Evolutionary conservation across 2,329 filamentous ascomycete species (phyloP).

Genomic region (Cercospora nicotianae): DNA sequence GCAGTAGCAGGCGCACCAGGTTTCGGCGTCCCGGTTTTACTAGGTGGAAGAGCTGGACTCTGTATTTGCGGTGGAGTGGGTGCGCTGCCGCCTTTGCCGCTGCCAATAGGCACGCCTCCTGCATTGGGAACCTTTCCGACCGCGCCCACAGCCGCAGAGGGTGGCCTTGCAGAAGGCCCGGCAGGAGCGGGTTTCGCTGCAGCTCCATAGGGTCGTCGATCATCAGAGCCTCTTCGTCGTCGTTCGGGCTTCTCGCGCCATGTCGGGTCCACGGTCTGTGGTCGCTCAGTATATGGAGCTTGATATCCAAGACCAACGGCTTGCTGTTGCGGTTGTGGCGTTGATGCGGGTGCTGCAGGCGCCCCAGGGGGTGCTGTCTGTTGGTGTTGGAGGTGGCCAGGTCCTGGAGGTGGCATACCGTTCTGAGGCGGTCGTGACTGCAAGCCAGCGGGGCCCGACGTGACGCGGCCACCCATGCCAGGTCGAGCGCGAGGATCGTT

Average conservation of each 20-base stretch:
- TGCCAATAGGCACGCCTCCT: not conserved
- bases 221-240: slow-evolving; percentile 21
- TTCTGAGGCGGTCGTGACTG: slow-evolving; percentile 13
- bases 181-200: not conserved
- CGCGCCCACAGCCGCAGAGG: not conserved
- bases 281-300: slow-evolving; percentile 47
- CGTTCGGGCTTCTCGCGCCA: slow-evolving; percentile 18
- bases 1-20: slow-evolving; percentile 18
- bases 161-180: not conserved
- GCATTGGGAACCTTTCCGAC: not conserved
- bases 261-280: slow-evolving; percentile 24
- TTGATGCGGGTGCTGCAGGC: slow-evolving; percentile 3
- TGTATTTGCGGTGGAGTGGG: slow-evolving; percentile 26
- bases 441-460: slow-evolving; percentile 36
- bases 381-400: slow-evolving; percentile 25
- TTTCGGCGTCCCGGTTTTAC: slow-evolving; percentile 35
- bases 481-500: slow-evolving; percentile 27
- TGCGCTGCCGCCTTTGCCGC: slow-evolving; percentile 9
- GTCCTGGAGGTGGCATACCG: slow-evolving; percentile 19
- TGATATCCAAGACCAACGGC: slow-evolving; percentile 39
- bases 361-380: slow-evolving; percentile 24
- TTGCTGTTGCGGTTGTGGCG: slow-evolving; percentile 24
- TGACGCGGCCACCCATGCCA: slow-evolving; percentile 32
- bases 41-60: slow-evolving; percentile 23
- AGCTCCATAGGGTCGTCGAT: slow-evolving; percentile 7